These are phyloP conservation scores for Saccharomycopsis sp. DNA, from an alignment of 805 yeast genomes.

Conservation along the genomic window DNA sequence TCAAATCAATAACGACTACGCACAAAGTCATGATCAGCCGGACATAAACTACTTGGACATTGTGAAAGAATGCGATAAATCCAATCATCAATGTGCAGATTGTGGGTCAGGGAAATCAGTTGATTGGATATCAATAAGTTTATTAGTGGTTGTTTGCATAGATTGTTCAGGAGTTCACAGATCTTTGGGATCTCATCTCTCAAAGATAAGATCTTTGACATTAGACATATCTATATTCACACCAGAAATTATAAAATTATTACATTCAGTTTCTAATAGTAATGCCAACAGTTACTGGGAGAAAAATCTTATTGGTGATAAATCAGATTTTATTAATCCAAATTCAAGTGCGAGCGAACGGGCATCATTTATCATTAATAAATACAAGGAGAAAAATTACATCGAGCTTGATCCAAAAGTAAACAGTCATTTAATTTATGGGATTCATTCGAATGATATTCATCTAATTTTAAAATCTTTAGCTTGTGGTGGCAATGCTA, in stretches of 20 bases:
- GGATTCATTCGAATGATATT: conserved; percentile 45
- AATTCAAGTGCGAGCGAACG: conserved; percentile 40
- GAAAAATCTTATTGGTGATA: conserved; percentile 25
- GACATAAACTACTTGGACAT: conserved; percentile 21
- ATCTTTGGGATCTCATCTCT: conserved; percentile 73
- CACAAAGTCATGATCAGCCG: conserved; percentile 2
- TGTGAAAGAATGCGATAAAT: conserved; percentile 34
- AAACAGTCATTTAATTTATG: conserved; percentile 40
- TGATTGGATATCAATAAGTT: conserved; percentile 83
- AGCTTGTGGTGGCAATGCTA: conserved; percentile 42
- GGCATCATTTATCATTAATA: conserved; percentile 51
- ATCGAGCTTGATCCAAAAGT: conserved; percentile 26
- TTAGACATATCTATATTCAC: conserved; percentile 54
- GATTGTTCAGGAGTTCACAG: conserved; percentile 87
- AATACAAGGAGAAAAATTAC: conserved; percentile 53
- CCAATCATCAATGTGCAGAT: conserved; percentile 69
- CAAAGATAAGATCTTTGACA: conserved; percentile 72
- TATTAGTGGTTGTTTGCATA: conserved; percentile 67
- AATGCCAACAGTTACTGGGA: conserved; percentile 59
- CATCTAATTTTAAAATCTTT: conserved; percentile 37
- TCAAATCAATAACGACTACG: background rate
- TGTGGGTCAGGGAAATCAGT: conserved; percentile 60
- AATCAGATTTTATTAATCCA: conserved; percentile 28
- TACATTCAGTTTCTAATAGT: conserved; percentile 49
- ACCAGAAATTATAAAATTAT: conserved; percentile 49